Base-by-base conservation (phyloP, 148 eudicot species). In the Fagopyrum tataricum region DNA sequence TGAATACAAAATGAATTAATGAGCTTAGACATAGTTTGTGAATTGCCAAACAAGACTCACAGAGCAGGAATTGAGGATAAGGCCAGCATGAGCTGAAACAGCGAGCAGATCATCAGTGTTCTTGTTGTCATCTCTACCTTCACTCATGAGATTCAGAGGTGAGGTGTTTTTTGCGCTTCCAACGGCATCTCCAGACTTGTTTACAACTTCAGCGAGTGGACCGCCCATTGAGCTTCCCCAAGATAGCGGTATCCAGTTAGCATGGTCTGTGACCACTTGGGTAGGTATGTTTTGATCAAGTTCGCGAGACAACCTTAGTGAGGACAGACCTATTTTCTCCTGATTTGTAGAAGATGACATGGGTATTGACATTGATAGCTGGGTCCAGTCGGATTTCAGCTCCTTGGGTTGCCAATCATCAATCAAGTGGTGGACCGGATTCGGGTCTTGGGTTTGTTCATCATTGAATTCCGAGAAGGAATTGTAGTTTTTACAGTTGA, bases 361-460 rank as follows among this genome's bases (percentile, higher is more conserved):
- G 48, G 97, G 96, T 58, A 87, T 88, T 1, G 96, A 90, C 92
- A 93, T 93, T 4, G 98, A 90, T 55, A 90, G 90, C 48, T 87
- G 94, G 68, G 98, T 90, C 94, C 92, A 87, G 80, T 93, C 98
- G 0, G 91, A 82, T 78, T 90, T 90, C 40, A 82, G 77, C 74
- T 86, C 89, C 37, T 31, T 31, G 37, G 0, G 37, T 31, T 31
- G 37, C 37, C 37, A 31, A 31, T 31, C 37, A 31, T 31, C 37
- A 31, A 31, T 31, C 2, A 31, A 31, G 37, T 31, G 37, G 37
- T 31, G 37, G 37, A 67, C 53, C 73, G 14, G 66, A 24, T 81
- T 75, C 20, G 78, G 86, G 61, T 80, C 76, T 72, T 69, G 78
- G 59, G 64, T 59, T 72, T 86, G 86, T 59, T 82, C 84, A 64